Evolutionary conservation across 306 rosid species (phyloP), one percentile per base, ranked within the genome.

Genomic region (Quercus dentata): DNA sequence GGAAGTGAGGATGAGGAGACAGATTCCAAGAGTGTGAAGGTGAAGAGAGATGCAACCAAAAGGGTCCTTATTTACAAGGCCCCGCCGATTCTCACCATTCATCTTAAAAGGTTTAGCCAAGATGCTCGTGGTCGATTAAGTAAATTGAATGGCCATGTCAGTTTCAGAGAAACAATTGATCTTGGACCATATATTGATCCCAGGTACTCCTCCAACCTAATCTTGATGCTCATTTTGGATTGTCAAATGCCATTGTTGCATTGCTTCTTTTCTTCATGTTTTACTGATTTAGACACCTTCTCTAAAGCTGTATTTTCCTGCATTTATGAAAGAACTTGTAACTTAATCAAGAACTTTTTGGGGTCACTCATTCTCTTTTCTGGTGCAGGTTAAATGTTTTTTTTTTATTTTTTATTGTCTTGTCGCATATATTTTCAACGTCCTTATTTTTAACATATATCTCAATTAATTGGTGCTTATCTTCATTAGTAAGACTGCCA

Each of bases 111-210:
- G 77, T 96, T 96, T 85, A 86, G 94, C 87, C 98, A 94, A 76
- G 99, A 96, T 87, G 87, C 90, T 23, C 97, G 97, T 51, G 98
- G 99, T 56, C 97, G 98, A 83, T 79, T 93, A 63, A 96, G 92
- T 85, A 93, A 96, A 86, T 83, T 93, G 87, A 96, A 87, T 54
- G 99, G 99, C 27, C 92, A 96, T 78, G 94, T 96, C 77, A 81
- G 73, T 74, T 91, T 96, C 84, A 83, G 78, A 77, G 97, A 96
- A 84, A 81, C 77, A 55, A 81, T 96, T 82, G 91, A 96, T 86
- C 92, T 96, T 71, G 87, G 87, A 71, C 97, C 98, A 23, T 96
- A 90, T 77, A 86, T 96, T 88, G 97, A 93, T 86, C 85, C 89
- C 85, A 87, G 99, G 99, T 96, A 88, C 19, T 76, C 44, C 5